phyloP scores from a whole-genome alignment of 176 grass and related monocot species.

The Bromus sterilis region DNA sequence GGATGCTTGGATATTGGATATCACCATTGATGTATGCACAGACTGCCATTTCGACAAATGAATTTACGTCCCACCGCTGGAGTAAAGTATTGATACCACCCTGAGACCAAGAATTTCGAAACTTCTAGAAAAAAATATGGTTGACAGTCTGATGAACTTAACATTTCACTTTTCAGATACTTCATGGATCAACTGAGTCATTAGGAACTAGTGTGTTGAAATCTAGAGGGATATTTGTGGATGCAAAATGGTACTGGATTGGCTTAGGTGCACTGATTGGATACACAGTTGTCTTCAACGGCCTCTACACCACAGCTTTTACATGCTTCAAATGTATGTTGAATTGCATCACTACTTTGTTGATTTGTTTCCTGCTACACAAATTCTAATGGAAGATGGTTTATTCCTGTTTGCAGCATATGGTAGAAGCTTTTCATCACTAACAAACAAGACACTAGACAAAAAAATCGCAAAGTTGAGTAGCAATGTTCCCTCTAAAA shows the following conservation, averaged over 20 bases:
- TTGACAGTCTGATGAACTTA: not conserved
- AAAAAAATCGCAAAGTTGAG: constrained; percentile 36
- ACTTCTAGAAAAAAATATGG: not conserved
- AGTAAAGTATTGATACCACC: constrained; percentile 26
- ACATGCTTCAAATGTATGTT: constrained; percentile 15
- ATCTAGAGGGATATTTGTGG: constrained; percentile 36
- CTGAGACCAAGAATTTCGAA: not conserved
- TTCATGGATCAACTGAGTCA: constrained; percentile 23
- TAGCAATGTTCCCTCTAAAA: not conserved
- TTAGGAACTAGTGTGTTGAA: constrained; percentile 39
- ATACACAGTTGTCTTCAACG: constrained; percentile 49
- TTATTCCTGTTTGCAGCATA: constrained; percentile 30
- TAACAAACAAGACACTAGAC: constrained; percentile 23
- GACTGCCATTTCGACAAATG: constrained; percentile 47
- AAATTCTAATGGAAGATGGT: not conserved
- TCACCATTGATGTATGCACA: constrained; percentile 56
- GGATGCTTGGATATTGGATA: constrained; percentile 56
- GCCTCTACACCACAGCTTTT: constrained; percentile 31
- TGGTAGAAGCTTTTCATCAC: constrained; percentile 16
- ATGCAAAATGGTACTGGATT: constrained; percentile 59
- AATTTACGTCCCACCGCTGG: constrained; percentile 46
- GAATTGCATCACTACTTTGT: not conserved
- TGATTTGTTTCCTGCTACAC: not conserved
- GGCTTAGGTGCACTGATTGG: constrained; percentile 40
- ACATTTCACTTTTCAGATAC: constrained; percentile 13